Evolutionary conservation across 2,329 filamentous ascomycete genomes (phyloP).

Genomic region (Alternaria sp.): DNA sequence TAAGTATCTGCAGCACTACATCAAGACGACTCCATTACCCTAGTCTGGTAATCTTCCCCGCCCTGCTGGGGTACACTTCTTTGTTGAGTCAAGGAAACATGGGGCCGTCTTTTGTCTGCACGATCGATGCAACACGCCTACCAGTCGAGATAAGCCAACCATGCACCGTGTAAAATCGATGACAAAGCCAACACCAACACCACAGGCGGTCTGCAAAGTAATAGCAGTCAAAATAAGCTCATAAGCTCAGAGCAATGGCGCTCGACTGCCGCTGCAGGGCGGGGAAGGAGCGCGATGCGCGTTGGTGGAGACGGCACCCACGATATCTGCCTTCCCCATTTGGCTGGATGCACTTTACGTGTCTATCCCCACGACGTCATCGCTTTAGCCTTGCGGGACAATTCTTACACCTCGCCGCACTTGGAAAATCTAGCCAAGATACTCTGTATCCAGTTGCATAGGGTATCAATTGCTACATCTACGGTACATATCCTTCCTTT

Average conservation of each 20-base stretch:
- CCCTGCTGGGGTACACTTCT: neutral
- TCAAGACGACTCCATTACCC: neutral
- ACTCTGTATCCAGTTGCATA: neutral
- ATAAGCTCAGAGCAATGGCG: slow-evolving; percentile 35
- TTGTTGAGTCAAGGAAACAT: neutral
- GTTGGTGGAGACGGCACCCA: slow-evolving; percentile 31
- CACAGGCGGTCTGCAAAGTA: neutral
- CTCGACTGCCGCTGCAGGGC: slow-evolving; percentile 31
- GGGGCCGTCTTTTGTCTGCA: neutral
- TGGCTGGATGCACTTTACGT: slow-evolving; percentile 14
- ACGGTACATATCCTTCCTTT: neutral
- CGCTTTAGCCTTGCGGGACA: neutral
- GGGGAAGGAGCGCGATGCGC: slow-evolving; percentile 25
- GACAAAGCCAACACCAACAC: neutral
- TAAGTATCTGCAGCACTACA: neutral
- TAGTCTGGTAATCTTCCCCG: neutral
- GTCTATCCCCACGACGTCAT: slow-evolving; percentile 6
- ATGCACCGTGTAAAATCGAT: neutral
- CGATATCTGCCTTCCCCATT: slow-evolving; percentile 33
- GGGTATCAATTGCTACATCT: neutral
- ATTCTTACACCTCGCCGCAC: neutral
- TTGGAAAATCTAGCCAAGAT: neutral
- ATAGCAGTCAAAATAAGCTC: slow-evolving; percentile 34
- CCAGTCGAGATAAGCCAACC: neutral
- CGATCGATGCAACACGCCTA: neutral